Conservation (phyloP, 768 basidiomycete genomes). For the Boletus sp. region DNA sequence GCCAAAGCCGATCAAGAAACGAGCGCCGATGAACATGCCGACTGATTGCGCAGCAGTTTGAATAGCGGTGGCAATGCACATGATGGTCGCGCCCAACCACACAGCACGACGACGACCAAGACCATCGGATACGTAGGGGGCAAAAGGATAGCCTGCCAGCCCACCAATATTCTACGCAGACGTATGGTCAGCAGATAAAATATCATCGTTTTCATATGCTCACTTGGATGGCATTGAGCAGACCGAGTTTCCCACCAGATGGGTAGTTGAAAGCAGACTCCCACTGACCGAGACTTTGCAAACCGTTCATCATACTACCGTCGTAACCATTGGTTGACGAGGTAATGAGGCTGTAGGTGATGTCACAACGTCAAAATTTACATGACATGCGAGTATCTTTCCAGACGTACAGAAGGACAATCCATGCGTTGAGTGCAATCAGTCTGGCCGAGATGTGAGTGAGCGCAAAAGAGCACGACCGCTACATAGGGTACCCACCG, state of each 20-base stretch:
- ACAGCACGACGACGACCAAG: conserved; percentile 67
- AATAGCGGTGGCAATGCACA: conserved; percentile 64
- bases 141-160: conserved; percentile 66
- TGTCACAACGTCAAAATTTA: neutral
- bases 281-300: conserved; percentile 71
- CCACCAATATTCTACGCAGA: conserved; percentile 60
- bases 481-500: conserved; percentile 40
- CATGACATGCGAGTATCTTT: neutral
- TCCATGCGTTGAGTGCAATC: conserved; percentile 67
- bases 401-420: conserved; percentile 54
- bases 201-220: neutral
- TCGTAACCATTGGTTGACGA: conserved; percentile 77
- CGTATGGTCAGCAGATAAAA: neutral
- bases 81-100: conserved; percentile 67
- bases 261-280: conserved; percentile 58
- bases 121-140: conserved; percentile 70
- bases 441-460: conserved; percentile 37
- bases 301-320: conserved; percentile 78
- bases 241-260: conserved; percentile 54
- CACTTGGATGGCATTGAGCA: conserved; percentile 75
- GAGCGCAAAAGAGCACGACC: neutral
- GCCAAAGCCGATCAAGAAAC: conserved; percentile 77
- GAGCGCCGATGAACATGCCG: conserved; percentile 79
- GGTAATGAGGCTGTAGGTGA: conserved; percentile 56
- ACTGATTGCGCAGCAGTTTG: conserved; percentile 73